Evolutionary conservation across 202 grass and related monocot genomes (phyloP), one percentile per base, ranked within the genome.

Genomic region (Carex arenaria): DNA sequence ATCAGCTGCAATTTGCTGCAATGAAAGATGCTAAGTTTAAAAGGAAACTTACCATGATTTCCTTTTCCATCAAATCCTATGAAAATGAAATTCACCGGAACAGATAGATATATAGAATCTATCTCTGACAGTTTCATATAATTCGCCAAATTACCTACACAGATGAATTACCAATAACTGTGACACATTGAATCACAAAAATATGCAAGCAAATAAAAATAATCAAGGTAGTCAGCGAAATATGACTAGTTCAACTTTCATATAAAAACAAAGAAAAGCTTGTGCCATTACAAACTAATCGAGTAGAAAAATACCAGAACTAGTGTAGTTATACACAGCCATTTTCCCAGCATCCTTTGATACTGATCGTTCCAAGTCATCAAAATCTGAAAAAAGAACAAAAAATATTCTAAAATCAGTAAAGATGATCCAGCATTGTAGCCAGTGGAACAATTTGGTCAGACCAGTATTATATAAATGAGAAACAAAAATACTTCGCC

Each of bases 11-110:
- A 13, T 55, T 55, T 53, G 72, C 47, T 54, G 54, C 72, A 74
- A 30, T 2, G 26, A 55, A 55, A 3, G 23, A 32, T 77, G 18
- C 10, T 49, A 49, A 56, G 64, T 87, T 69, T 59, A 55, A n/a
- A 68, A 56, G 10, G 60, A 87, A 86, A 86, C 54, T 84, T 87
- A 94, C 89, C 84, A 4, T 98, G 89, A 52, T 85, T 86, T 67
- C 95, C 95, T 92, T 95, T 98, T 83, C 95, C 95, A 87, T 98
- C 95, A 82, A 98, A 98, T 69, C 95, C 95, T 13, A 98, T 87
- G 70, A 98, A 98, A 85, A 98, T 85, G 89, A 98, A 98, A 68
- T 98, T 98, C n/a, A 98, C 91, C 74, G 92, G 95, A 65, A 98
- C 68, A 2, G 95, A 84, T 64, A 95, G 83, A 85, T 98, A 98